Conservation (phyloP, 352 stramenopile genomes). For the Aphanomyces astaci region DNA sequence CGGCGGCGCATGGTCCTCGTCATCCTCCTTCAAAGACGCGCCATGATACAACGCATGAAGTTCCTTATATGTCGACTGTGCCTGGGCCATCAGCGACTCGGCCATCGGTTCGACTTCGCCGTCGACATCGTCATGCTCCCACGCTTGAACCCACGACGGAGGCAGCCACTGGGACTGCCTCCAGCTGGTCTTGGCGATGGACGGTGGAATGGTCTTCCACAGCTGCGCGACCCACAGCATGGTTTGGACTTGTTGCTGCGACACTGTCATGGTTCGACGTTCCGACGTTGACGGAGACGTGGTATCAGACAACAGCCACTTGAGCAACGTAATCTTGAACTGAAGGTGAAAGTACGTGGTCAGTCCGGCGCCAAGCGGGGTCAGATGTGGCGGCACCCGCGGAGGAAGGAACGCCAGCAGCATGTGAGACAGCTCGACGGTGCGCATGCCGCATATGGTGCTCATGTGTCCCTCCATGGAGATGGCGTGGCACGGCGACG, state of each 20-base stretch:
- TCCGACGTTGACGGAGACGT: neutral
- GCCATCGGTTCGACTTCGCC: neutral
- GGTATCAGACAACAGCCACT: constrained; percentile 6
- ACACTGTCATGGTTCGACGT: neutral
- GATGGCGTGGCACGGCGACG: constrained; percentile 13
- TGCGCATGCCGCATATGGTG: neutral
- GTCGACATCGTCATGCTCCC: neutral
- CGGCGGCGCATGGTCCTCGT: neutral
- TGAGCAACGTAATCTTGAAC: constrained; percentile 18
- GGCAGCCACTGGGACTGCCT: constrained; percentile 12
- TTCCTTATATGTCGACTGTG: neutral
- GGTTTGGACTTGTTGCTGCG: neutral
- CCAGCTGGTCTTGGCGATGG: constrained; percentile 14
- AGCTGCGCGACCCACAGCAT: constrained; percentile 12
- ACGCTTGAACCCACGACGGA: neutral
- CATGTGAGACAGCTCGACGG: constrained; percentile 19
- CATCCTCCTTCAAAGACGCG: neutral
- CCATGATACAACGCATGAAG: constrained; percentile 17
- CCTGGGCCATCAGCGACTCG: neutral
- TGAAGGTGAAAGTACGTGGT: constrained; percentile 13
- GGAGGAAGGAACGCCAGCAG: constrained; percentile 1
- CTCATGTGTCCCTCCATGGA: constrained; percentile 10
- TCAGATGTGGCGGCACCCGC: constrained; percentile 5
- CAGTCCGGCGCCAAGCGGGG: neutral
- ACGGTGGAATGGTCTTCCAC: constrained; percentile 15